Evolutionary conservation across 371 early-diverging fungal genomes (phyloP).

Genomic region (Mortierella sp.): DNA sequence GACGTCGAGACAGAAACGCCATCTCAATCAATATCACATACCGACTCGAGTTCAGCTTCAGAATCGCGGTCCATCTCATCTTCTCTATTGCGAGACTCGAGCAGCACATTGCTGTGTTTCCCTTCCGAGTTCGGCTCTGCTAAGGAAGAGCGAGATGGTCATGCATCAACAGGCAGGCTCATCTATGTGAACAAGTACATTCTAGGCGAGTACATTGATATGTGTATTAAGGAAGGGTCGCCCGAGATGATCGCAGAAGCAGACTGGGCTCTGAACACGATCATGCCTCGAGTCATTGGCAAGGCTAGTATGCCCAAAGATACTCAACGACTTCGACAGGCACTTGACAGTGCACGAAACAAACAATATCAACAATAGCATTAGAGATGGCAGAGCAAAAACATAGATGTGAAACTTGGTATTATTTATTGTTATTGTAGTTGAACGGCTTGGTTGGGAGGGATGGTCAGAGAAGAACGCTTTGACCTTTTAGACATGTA

Average conservation of each 20-base stretch:
- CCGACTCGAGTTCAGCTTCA: not conserved
- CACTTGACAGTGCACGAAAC: conserved; percentile 28
- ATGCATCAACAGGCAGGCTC: conserved; percentile 15
- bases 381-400: too few relatives aligned
- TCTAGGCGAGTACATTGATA: conserved; percentile 53
- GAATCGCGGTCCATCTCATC: not conserved
- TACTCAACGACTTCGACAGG: conserved; percentile 33
- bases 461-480: too few relatives aligned
- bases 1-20: not conserved
- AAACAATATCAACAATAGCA: not conserved
- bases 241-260: conserved; percentile 44
- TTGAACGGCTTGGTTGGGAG: too few relatives aligned
- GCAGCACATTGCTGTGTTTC: not conserved
- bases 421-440: too few relatives aligned
- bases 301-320: conserved; percentile 28
- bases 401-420: too few relatives aligned
- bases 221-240: conserved; percentile 47
- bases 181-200: conserved; percentile 50
- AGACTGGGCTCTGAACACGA: conserved; percentile 34
- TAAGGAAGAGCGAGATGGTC: not conserved
- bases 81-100: not conserved
- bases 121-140: conserved; percentile 1
- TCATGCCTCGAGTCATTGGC: conserved; percentile 45
- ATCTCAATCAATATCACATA: conserved; percentile 4
- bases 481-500: too few relatives aligned